Conservation (phyloP, 2,329 filamentous ascomycete genomes). For the Phyllosticta citribraziliensis region DNA sequence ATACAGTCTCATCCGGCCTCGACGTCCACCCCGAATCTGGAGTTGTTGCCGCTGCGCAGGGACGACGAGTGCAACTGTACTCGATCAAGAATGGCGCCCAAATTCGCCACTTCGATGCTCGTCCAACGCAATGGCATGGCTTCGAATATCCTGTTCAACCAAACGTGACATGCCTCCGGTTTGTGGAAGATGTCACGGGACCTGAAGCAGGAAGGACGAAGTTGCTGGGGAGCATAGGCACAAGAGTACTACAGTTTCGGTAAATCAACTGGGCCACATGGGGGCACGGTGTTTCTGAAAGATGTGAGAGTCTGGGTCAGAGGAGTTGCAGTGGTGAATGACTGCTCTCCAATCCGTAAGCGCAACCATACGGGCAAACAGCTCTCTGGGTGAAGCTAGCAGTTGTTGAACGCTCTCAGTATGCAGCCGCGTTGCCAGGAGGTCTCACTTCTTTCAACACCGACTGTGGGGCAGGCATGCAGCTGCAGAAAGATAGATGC, state of each 20-base stretch:
- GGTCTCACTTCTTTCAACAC: too few relatives aligned
- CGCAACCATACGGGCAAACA: too few relatives aligned
- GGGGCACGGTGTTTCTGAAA: not conserved
- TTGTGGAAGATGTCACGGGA: slow-evolving; percentile 19
- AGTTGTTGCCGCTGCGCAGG: slow-evolving; percentile 24
- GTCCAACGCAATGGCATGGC: not conserved
- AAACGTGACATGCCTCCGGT: slow-evolving; percentile 19
- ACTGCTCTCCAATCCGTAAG: too few relatives aligned
- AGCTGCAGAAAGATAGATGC: too few relatives aligned
- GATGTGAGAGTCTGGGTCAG: too few relatives aligned
- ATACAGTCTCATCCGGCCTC: slow-evolving; percentile 18
- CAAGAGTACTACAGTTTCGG: slow-evolving; percentile 5
- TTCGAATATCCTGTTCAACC: not conserved
- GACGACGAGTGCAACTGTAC: slow-evolving; percentile 19
- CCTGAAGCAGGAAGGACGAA: slow-evolving; percentile 13
- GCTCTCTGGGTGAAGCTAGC: too few relatives aligned
- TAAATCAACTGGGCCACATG: not conserved
- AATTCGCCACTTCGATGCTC: slow-evolving; percentile 10
- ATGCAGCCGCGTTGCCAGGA: too few relatives aligned
- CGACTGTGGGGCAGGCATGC: too few relatives aligned
- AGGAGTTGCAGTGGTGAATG: too few relatives aligned
- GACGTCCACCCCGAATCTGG: slow-evolving; percentile 22
- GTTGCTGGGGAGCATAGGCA: slow-evolving; percentile 5
- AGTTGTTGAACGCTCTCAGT: too few relatives aligned
- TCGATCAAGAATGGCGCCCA: slow-evolving; percentile 26